Evolutionary conservation across 1,139 yeast species (phyloP).

Genomic region (Kurtzmaniella quercitrusa): DNA sequence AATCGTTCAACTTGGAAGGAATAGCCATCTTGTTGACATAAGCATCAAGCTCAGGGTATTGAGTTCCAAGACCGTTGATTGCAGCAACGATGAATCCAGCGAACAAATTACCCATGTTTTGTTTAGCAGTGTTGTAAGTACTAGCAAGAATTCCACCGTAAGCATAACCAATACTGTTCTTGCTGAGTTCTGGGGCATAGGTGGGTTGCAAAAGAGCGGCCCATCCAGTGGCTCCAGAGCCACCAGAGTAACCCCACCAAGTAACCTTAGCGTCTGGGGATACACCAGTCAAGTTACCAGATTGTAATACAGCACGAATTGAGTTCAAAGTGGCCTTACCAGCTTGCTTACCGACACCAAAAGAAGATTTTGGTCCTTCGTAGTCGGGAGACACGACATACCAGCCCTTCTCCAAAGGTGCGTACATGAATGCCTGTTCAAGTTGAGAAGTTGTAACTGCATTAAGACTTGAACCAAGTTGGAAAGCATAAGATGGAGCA

Average conservation of each 20-base stretch:
- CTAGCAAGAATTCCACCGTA: constrained; percentile 19
- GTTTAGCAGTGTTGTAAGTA: constrained; percentile 13
- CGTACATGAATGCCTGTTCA: constrained; percentile 1
- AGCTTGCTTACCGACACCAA: constrained; percentile 28
- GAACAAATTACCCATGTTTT: constrained; percentile 18
- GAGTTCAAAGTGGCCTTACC: constrained; percentile 31
- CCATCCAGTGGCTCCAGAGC: constrained; percentile 35
- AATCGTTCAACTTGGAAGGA: background rate
- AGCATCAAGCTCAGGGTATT: constrained; percentile 11
- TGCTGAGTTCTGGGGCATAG: constrained; percentile 19
- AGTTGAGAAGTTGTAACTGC: constrained; percentile 1
- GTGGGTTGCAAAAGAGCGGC: constrained; percentile 28
- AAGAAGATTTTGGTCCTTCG: constrained; percentile 25
- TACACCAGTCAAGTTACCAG: constrained; percentile 26
- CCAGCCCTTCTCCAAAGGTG: constrained; percentile 11
- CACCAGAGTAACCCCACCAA: constrained; percentile 41
- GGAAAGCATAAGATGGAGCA: constrained; percentile 18
- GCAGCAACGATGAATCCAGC: constrained; percentile 21
- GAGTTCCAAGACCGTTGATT: constrained; percentile 16
- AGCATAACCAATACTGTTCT: constrained; percentile 15
- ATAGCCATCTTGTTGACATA: background rate
- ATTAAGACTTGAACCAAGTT: constrained; percentile 9
- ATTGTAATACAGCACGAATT: constrained; percentile 24
- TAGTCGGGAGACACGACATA: constrained; percentile 18
- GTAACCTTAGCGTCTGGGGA: constrained; percentile 22